phyloP scores from a whole-genome alignment of 2,329 filamentous ascomycete genomes.

The Fusarium phyllophilum region DNA sequence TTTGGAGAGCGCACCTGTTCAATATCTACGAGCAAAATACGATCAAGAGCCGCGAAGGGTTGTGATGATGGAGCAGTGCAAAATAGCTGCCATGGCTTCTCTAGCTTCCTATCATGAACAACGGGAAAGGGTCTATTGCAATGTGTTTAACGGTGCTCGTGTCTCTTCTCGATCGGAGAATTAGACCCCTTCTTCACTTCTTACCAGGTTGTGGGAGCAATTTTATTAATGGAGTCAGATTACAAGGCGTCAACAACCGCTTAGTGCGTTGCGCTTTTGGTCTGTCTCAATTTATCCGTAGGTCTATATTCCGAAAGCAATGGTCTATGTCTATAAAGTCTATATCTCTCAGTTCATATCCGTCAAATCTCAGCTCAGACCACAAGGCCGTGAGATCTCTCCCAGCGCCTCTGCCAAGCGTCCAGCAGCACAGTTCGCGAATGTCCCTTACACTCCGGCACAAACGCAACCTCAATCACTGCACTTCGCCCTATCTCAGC shows the following conservation, averaged over 20 bases:
- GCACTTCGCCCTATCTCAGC: neutral
- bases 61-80: neutral
- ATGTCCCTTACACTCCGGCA: neutral
- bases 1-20: neutral
- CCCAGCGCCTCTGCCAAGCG: neutral
- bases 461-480: slow-evolving; percentile 11
- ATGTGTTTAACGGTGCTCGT: neutral
- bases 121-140: fast-evolving
- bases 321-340: slow-evolving; percentile 4
- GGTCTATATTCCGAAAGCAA: neutral
- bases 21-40: neutral
- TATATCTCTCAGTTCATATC: neutral
- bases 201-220: neutral
- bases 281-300: neutral
- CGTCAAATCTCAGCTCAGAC: neutral
- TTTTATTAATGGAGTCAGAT: neutral
- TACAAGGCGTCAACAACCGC: fast-evolving
- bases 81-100: neutral
- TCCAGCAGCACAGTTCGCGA: neutral
- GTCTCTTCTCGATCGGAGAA: neutral
- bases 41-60: neutral
- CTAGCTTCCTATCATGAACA: too few relatives aligned
- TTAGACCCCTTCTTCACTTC: neutral
- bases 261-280: neutral
- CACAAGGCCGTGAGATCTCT: neutral